Conservation (phyloP, 176 grass and related monocot species). For the Metroxylon sagu region DNA sequence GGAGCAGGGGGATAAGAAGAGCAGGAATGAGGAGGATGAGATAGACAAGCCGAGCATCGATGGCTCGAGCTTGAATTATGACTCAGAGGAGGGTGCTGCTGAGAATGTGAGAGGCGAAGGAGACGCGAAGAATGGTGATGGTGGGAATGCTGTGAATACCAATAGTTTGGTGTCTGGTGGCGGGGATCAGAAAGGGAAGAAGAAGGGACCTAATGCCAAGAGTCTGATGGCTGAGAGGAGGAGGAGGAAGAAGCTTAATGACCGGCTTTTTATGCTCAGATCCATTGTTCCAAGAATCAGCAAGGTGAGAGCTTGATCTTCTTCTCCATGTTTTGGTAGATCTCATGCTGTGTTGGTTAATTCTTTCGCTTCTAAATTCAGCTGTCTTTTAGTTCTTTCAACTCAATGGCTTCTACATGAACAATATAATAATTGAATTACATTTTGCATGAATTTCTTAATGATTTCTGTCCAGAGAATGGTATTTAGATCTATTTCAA, state of each 20-base stretch:
- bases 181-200: constrained; percentile 43
- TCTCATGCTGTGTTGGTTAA: too few relatives aligned
- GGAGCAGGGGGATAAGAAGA: constrained; percentile 3
- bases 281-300: constrained; percentile 85
- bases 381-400: too few relatives aligned
- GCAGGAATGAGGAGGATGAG: constrained; percentile 5
- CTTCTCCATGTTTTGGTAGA: neutral
- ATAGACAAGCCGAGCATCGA: constrained; percentile 9
- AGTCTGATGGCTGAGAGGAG: constrained; percentile 74
- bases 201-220: constrained; percentile 63
- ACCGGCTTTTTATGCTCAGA: constrained; percentile 72
- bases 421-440: too few relatives aligned
- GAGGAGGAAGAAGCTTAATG: constrained; percentile 73
- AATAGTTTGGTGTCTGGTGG: constrained; percentile 15
- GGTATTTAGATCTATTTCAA: too few relatives aligned
- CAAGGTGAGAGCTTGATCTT: constrained; percentile 36
- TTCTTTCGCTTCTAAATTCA: too few relatives aligned
- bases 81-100: constrained; percentile 14
- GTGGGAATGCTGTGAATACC: neutral
- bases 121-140: constrained; percentile 17
- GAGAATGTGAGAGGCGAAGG: constrained; percentile 15
- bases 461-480: too few relatives aligned
- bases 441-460: too few relatives aligned
- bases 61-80: constrained; percentile 17
- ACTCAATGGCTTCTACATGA: too few relatives aligned